Conservation (phyloP, 176 grass and related monocot genomes). For the Luzula sylvatica region DNA sequence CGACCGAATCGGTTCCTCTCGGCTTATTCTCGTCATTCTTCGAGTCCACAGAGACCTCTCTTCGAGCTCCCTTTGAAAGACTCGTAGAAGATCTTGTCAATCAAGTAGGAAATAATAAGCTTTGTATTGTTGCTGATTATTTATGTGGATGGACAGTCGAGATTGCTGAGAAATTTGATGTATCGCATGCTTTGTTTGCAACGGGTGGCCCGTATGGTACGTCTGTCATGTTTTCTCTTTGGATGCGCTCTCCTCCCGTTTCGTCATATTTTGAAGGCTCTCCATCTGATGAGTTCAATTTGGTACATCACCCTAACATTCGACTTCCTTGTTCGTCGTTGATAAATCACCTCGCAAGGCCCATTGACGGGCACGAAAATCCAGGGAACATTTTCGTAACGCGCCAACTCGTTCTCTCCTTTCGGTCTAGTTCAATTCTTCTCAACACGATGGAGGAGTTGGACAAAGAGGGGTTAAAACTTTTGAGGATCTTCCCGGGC, state of each 20-base stretch:
- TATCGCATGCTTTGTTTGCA: constrained; percentile 21
- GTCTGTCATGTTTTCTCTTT: constrained; percentile 7
- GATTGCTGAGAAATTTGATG: constrained; percentile 3
- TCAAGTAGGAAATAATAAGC: not conserved
- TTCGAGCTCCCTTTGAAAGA: constrained; percentile 18
- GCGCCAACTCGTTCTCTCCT: constrained; percentile 5
- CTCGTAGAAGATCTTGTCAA: constrained; percentile 1
- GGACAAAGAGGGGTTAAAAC: constrained; percentile 17
- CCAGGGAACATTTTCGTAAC: not conserved
- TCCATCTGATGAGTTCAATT: too few species aligned
- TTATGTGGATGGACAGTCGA: constrained; percentile 31
- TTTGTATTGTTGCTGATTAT: constrained; percentile 27
- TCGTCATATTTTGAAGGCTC: not conserved
- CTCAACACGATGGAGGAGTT: constrained; percentile 33
- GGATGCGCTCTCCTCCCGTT: constrained; percentile 15
- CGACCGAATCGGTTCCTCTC: not conserved
- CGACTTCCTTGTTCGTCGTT: too few species aligned
- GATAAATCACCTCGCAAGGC: too few species aligned
- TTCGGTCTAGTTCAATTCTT: constrained; percentile 17
- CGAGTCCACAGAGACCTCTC: not conserved
- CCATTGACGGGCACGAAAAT: not conserved
- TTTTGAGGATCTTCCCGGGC: constrained; percentile 20
- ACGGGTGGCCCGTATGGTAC: constrained; percentile 22
- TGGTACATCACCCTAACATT: too few species aligned
- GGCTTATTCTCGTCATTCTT: not conserved